Evolutionary conservation across 352 stramenopile species (phyloP).

Genomic region (Phytopythium cucurbitacearum): DNA sequence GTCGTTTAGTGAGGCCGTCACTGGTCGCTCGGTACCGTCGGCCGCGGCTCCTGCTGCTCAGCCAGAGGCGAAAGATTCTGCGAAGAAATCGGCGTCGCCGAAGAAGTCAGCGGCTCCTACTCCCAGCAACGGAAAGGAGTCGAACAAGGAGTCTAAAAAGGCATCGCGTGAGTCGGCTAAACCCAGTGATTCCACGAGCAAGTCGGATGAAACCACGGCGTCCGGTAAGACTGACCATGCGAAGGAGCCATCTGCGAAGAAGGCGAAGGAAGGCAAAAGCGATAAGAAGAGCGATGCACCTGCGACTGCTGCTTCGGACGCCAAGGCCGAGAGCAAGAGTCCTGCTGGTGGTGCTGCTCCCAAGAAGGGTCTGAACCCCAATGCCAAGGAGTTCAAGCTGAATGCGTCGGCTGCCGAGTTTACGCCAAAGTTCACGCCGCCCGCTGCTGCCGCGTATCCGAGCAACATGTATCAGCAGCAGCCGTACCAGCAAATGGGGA

Average conservation of each 20-base stretch:
- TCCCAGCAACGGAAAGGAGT: constrained; percentile 14
- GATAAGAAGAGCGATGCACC: neutral
- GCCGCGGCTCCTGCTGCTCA: constrained; percentile 7
- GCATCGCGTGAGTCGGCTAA: neutral
- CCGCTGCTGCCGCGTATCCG: constrained; percentile 46
- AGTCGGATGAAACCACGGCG: neutral
- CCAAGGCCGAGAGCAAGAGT: constrained; percentile 12
- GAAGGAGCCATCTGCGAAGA: neutral
- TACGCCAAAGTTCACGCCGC: constrained; percentile 51
- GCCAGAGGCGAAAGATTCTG: constrained; percentile 1
- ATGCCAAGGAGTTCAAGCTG: constrained; percentile 87
- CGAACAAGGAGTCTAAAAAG: constrained; percentile 16
- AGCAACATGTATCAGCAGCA: constrained; percentile 25
- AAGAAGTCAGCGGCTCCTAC: constrained; percentile 13
- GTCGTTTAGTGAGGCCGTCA: constrained; percentile 72
- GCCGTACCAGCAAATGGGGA: constrained; percentile 33
- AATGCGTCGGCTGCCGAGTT: constrained; percentile 60
- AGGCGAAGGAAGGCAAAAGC: constrained; percentile 4
- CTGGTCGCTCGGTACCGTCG: constrained; percentile 24
- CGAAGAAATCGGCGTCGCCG: constrained; percentile 1
- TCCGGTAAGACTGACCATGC: constrained; percentile 1
- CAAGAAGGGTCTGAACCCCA: constrained; percentile 80
- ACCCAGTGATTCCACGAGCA: neutral
- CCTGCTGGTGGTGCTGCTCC: constrained; percentile 8
- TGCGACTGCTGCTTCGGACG: constrained; percentile 12